These are phyloP conservation scores for Stephanodiscus minutulus DNA, from an alignment of 108 stramenopile species.

Conservation along the genomic window DNA sequence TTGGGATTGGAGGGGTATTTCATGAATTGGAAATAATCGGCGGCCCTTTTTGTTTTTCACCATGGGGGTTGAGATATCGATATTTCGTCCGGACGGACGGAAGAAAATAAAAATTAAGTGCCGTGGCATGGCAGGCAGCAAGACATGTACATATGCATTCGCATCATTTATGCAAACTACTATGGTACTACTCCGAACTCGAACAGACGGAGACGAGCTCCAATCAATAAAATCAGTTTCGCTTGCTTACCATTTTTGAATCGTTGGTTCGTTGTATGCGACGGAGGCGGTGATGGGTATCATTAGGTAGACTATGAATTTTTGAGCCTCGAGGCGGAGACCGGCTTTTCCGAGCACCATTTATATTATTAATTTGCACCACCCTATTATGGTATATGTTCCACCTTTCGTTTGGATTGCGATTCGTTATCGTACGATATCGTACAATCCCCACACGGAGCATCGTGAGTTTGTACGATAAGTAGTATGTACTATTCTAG, in stretches of 20 bases:
- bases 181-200: no score
- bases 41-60: slow-evolving; percentile 25
- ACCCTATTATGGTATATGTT: no score
- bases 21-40: slow-evolving; percentile 88
- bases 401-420: background rate
- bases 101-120: no score
- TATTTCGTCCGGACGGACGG: no score
- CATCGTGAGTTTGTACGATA: no score
- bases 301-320: slow-evolving; percentile 72
- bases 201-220: no score
- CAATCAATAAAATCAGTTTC: background rate
- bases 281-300: slow-evolving; percentile 80
- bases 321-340: slow-evolving; percentile 77
- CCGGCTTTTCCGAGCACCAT: slow-evolving; percentile 78
- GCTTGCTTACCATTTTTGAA: slow-evolving; percentile 47
- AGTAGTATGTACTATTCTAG: no score
- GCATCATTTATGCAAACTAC: no score
- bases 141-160: background rate
- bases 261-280: slow-evolving; percentile 69
- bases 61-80: background rate
- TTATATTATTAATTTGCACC: no score
- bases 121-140: no score
- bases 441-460: no score
- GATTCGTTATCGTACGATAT: no score
- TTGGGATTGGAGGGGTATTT: slow-evolving; percentile 88